Evolutionary conservation across 2,329 filamentous ascomycete genomes (phyloP).

Genomic region (Phialocephala sp.): DNA sequence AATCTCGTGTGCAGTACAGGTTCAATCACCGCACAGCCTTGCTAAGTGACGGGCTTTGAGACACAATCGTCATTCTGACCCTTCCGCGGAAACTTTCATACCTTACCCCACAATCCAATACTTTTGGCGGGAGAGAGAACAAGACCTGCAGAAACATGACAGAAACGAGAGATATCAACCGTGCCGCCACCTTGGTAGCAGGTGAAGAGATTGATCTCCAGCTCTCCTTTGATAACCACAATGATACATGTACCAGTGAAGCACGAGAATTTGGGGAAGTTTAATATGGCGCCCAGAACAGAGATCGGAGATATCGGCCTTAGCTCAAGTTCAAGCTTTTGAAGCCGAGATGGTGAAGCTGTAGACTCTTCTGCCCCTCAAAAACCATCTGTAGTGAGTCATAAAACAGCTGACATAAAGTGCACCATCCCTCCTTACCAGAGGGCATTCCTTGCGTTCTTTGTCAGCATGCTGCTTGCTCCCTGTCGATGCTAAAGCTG

Average conservation of each 20-base stretch:
- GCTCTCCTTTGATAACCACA: neutral
- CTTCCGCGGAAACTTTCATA: neutral
- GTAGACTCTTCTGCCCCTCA: conserved; percentile 1
- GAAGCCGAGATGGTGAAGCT: neutral
- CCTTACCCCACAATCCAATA: neutral
- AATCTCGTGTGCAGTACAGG: neutral
- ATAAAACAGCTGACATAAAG: conserved; percentile 10
- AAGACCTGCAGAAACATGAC: neutral
- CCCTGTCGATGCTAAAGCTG: neutral
- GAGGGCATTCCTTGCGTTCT: neutral
- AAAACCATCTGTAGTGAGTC: conserved; percentile 5
- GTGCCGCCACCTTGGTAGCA: neutral
- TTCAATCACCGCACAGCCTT: neutral
- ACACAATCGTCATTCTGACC: neutral
- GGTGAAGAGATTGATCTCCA: neutral
- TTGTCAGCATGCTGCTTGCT: conserved; percentile 7
- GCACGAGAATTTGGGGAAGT: neutral
- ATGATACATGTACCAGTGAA: neutral
- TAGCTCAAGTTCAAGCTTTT: neutral
- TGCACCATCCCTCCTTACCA: neutral
- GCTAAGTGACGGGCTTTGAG: neutral
- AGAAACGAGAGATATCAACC: neutral
- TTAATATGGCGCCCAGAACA: neutral
- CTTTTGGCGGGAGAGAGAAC: neutral
- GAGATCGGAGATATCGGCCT: conserved; percentile 4